Conservation (phyloP, 345 rosid genomes). For the Kandelia obovata region DNA sequence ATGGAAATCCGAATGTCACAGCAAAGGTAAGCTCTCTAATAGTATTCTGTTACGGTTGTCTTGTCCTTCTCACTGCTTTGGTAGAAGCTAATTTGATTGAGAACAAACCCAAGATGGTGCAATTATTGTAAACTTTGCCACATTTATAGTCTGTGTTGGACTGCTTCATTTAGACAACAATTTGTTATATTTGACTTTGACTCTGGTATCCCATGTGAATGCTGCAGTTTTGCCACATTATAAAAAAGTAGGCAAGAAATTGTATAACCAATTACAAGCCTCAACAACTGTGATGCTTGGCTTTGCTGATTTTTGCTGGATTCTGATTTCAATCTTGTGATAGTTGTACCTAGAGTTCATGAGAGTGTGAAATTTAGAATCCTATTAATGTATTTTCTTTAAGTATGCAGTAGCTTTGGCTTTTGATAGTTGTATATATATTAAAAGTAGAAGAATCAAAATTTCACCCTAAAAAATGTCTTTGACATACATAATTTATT, state of each 20-base stretch:
- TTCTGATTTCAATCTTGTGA: too few species aligned
- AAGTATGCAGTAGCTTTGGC: background rate
- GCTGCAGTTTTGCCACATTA: background rate
- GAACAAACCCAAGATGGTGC: background rate
- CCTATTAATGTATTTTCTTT: background rate
- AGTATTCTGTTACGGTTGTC: background rate
- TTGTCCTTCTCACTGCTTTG: background rate
- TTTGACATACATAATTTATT: background rate
- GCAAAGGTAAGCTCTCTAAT: constrained; percentile 55
- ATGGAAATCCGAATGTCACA: constrained; percentile 94
- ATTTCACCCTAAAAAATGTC: too few species aligned
- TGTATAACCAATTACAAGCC: background rate
- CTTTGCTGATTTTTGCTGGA: background rate
- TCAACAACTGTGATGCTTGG: background rate
- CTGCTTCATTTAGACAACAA: background rate
- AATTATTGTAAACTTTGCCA: background rate
- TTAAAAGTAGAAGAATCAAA: constrained; percentile 2
- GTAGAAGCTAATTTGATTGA: background rate
- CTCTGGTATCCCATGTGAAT: background rate
- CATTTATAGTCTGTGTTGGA: too few species aligned
- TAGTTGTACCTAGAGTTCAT: background rate
- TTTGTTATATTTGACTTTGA: background rate
- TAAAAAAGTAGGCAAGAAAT: background rate
- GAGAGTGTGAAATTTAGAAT: background rate
- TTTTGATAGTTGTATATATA: background rate